phyloP scores from a whole-genome alignment of 2,329 filamentous ascomycete species.

The Colletotrichum tofieldiae region DNA sequence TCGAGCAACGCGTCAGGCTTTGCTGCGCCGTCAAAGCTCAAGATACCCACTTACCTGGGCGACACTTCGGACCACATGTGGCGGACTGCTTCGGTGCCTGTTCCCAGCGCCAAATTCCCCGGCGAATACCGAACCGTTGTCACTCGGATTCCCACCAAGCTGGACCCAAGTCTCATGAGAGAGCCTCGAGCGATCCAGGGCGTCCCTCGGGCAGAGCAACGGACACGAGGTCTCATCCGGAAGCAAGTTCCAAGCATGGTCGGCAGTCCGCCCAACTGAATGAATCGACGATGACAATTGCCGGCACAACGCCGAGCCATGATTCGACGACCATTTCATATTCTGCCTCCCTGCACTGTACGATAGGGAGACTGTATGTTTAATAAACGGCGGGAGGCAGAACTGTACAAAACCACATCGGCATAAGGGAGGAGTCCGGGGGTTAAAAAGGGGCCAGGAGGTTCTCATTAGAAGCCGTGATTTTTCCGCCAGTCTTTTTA shows the following conservation, averaged over 20 bases:
- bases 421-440: conserved; percentile 40
- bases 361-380: conserved; percentile 41
- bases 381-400: conserved; percentile 41
- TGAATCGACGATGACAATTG: conserved; percentile 20
- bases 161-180: conserved; percentile 91
- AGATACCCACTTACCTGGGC: conserved; percentile 74
- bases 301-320: conserved; percentile 22
- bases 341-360: conserved; percentile 38
- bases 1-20: conserved; percentile 58
- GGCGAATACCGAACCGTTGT: conserved; percentile 75
- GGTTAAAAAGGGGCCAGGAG: conserved; percentile 37
- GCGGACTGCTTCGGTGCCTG: conserved; percentile 76
- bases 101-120: conserved; percentile 73
- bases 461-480: conserved; percentile 30
- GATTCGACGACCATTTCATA: conserved; percentile 36
- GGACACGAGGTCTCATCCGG: conserved; percentile 65
- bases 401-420: conserved; percentile 40
- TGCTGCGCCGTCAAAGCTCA: conserved; percentile 56
- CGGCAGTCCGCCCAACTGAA: conserved; percentile 55
- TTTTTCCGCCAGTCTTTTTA: conserved; percentile 26
- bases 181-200: conserved; percentile 93
- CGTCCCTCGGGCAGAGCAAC: conserved; percentile 76
- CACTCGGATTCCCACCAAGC: conserved; percentile 81
- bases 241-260: conserved; percentile 71
- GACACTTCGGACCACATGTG: conserved; percentile 86